Evolutionary conservation across 257 asterid species (phyloP).

Genomic region (Solanum rostratum): DNA sequence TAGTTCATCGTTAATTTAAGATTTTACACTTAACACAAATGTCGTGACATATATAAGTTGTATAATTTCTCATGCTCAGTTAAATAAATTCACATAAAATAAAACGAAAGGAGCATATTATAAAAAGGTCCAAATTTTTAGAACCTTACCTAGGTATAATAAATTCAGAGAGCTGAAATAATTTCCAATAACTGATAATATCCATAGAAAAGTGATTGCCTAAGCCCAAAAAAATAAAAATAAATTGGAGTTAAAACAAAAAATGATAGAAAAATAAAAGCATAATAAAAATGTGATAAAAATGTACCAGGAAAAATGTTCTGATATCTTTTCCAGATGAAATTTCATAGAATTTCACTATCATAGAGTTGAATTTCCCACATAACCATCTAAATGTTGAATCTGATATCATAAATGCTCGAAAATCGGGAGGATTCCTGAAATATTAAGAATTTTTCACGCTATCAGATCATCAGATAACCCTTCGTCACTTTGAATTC

Average conservation of each 20-base stretch:
- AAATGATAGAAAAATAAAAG: not conserved
- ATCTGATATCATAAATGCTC: constrained; percentile 40
- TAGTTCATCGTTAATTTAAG: too few species aligned
- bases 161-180: constrained; percentile 62
- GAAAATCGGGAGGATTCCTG: constrained; percentile 59
- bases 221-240: not conserved
- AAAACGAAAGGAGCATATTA: not conserved
- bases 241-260: not conserved
- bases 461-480: not conserved
- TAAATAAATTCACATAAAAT: not conserved
- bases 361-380: constrained; percentile 28
- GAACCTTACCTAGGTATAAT: constrained; percentile 38
- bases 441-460: not conserved
- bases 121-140: not conserved
- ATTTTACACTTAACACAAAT: too few species aligned
- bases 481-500: too few species aligned
- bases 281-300: not conserved
- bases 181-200: constrained; percentile 55
- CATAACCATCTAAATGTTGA: constrained; percentile 54
- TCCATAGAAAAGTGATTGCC: constrained; percentile 56
- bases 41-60: too few species aligned
- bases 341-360: constrained; percentile 36
- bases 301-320: constrained; percentile 52
- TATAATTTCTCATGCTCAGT: not conserved
- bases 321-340: constrained; percentile 70